Evolutionary conservation across 2,329 filamentous ascomycete species (phyloP).

Genomic region (Alternaria metachromatica): DNA sequence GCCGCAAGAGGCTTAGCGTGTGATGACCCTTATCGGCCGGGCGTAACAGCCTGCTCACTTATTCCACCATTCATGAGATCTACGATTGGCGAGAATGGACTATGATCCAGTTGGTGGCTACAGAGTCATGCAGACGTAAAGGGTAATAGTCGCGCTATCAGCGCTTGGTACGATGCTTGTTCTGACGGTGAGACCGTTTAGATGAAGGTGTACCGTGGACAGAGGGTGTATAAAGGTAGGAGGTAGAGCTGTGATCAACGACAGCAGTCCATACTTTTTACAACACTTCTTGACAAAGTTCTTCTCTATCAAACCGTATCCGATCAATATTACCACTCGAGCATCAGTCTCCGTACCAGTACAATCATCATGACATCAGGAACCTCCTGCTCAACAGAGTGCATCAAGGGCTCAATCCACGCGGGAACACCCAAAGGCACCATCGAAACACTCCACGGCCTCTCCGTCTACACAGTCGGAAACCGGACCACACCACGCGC

Average conservation of each 20-base stretch:
- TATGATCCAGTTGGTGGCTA: neutral
- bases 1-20: conserved; percentile 17
- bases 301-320: neutral
- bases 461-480: conserved; percentile 30
- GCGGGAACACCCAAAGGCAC: conserved; percentile 36
- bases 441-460: conserved; percentile 22
- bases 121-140: neutral
- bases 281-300: neutral
- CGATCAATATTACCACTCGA: too few species aligned
- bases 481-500: conserved; percentile 24
- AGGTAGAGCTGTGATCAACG: neutral
- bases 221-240: neutral
- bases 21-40: neutral
- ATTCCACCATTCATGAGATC: neutral
- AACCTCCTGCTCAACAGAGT: conserved; percentile 19
- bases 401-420: conserved; percentile 47
- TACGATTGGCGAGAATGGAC: neutral
- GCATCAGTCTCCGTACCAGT: neutral
- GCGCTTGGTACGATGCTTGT: neutral
- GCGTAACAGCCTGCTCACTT: neutral
- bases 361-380: conserved; percentile 1
- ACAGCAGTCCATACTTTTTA: too few species aligned
- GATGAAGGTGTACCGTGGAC: neutral
- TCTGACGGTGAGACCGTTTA: neutral
- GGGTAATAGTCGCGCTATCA: neutral